Conservation (phyloP, 345 rosid genomes). For the Citrus sinensis region DVS_A1.0 CM039161.1:3687001-3687500, state of each 20-base stretch:
- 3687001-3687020: constrained; percentile 92
- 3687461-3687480: background rate
- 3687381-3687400: background rate
- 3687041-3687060: constrained; percentile 74
- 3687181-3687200: background rate
- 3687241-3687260: background rate
- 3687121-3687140: background rate
- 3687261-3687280: background rate
- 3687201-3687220: too few relatives aligned
- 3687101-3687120: constrained; percentile 18
- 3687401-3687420: background rate
- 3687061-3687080: constrained; percentile 92
- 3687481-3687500: background rate
- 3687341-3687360: background rate
- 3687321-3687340: background rate
- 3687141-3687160: background rate
- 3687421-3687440: background rate
- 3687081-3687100: constrained; percentile 52
- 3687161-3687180: too few relatives aligned
- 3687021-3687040: constrained; percentile 86
- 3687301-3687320: background rate
- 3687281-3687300: background rate
- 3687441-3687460: background rate
- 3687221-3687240: background rate
- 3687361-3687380: background rate